Evolutionary conservation across 2,329 filamentous ascomycete genomes (phyloP), one percentile per base, ranked within the genome.

Genomic region (Didymella exigua): DNA sequence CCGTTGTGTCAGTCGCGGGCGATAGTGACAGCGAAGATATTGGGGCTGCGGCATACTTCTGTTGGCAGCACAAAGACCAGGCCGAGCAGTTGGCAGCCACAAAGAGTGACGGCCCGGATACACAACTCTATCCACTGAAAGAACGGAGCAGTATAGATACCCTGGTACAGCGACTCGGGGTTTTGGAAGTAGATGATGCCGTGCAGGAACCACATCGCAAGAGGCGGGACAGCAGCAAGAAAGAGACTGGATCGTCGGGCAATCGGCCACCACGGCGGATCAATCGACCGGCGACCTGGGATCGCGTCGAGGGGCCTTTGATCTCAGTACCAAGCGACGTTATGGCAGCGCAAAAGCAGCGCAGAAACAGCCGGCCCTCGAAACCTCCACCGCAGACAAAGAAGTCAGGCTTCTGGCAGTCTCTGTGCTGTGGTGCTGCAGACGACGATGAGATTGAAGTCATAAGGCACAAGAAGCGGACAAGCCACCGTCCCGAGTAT

Each of bases 11-110:
- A 9, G 76, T 78, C 5, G 56, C 62, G 14, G 61, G 61, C 30
- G 68, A 71, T 34, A 64, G 66, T 44, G 82, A 86, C 56, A 81
- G 83, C 2, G 77, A 79, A 52, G 81, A 85, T 42, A 82, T 86
- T 57, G 80, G 77, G 29, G 85, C 87, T 54, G 75, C 76, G 4
- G 80, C 77, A n/a, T 83, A 88, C 44, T 97, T 92, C 77, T 98
- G 93, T 80, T 96, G 90, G 89, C 92, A 97, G 74, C 95, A 99
- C 78, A 93, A 90, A 72, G 91, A 95, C 53, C 95, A 99, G 75
- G 91, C 91, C 2, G 71, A 78, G 49, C 70, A 65, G 11, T 53
- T 78, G 13, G 66, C 51, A 70, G 54, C 61, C 13, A 52, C 52
- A 21, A 54, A 55, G n/a, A 54, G 56, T 6, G 52, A 58, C 4